A percentile compares a stretch with the other conserved stretches of the same genome.
These are phyloP conservation scores for Flaveria linearis DNA, from an alignment of 129 eudicot species.

Conservation along the genomic window DNA sequence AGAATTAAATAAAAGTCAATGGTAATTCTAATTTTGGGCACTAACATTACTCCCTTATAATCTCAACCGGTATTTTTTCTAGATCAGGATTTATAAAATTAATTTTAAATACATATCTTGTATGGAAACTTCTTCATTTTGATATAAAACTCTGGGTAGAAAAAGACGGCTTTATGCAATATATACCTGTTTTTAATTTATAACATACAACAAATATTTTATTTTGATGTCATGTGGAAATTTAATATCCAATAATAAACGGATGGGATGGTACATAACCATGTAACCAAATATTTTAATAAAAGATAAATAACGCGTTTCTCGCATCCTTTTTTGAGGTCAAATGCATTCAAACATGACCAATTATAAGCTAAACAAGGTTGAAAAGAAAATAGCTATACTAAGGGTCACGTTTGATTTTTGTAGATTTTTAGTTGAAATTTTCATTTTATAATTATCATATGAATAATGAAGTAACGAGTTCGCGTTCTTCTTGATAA, in stretches of 20 bases:
- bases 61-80: too few species aligned
- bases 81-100: too few species aligned
- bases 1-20: too few species aligned
- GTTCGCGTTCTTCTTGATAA: too few species aligned
- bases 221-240: neutral
- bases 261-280: neutral
- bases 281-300: neutral
- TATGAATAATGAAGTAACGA: too few species aligned
- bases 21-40: too few species aligned
- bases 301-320: slow-evolving; percentile 2
- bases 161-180: neutral
- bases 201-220: neutral
- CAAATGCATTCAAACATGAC: neutral
- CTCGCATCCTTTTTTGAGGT: neutral
- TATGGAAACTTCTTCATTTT: neutral
- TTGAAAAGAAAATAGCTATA: neutral
- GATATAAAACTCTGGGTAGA: neutral
- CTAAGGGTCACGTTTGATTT: neutral
- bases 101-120: too few species aligned
- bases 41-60: too few species aligned
- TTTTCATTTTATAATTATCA: too few species aligned
- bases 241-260: neutral
- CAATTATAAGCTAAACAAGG: neutral
- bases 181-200: neutral
- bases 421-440: too few species aligned